Conservation (phyloP, 345 rosid species). For the Crucihimalaya himalaica region DNA sequence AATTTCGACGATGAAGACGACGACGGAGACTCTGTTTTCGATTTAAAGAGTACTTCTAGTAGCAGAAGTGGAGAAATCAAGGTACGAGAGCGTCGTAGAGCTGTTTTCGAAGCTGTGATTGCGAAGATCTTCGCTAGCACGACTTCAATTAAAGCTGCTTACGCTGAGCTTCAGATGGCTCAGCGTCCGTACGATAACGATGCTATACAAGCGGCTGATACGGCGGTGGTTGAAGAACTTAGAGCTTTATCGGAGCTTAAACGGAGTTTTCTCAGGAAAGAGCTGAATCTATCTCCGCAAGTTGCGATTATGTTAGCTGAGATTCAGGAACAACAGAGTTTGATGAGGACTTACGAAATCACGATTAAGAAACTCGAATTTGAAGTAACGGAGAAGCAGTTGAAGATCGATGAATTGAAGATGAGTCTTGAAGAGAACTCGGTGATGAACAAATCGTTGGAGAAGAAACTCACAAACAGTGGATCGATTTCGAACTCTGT, state of each 20-base stretch:
- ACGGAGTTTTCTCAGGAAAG: constrained; percentile 61
- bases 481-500: constrained; percentile 40
- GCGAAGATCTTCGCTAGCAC: constrained; percentile 81
- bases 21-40: constrained; percentile 37
- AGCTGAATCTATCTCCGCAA: constrained; percentile 80
- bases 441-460: constrained; percentile 53
- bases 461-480: constrained; percentile 66
- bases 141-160: constrained; percentile 86
- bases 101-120: constrained; percentile 64
- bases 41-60: constrained; percentile 35
- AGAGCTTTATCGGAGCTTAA: constrained; percentile 72
- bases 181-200: constrained; percentile 78
- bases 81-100: constrained; percentile 45
- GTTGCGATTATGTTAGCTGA: constrained; percentile 89
- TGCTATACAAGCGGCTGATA: constrained; percentile 82
- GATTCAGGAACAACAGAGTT: constrained; percentile 93
- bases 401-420: constrained; percentile 43
- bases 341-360: constrained; percentile 85
- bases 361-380: constrained; percentile 70
- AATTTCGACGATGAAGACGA: constrained; percentile 42
- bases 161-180: constrained; percentile 92
- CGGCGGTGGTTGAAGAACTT: constrained; percentile 82
- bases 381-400: constrained; percentile 49
- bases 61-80: constrained; percentile 27
- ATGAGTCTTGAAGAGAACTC: constrained; percentile 43